Conservation (phyloP, 768 basidiomycete species). For the Russula foetens region DNA sequence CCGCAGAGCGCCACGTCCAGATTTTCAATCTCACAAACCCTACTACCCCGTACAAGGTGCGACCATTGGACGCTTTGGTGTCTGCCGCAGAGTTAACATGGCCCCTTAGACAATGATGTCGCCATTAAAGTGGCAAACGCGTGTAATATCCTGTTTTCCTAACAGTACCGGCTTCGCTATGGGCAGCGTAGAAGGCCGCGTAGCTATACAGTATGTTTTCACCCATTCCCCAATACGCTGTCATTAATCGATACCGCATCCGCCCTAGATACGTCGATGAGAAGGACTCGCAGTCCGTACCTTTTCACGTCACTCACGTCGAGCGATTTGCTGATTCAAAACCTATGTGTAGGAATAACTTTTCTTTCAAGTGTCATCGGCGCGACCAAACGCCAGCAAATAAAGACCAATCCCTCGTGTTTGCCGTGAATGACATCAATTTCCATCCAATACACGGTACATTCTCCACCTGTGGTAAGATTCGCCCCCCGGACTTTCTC, state of each 20-base stretch:
- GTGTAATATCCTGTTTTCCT: slow-evolving; percentile 78
- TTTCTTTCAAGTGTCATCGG: slow-evolving; percentile 50
- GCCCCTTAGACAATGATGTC: slow-evolving; percentile 60
- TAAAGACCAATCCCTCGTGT: slow-evolving; percentile 41
- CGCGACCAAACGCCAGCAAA: slow-evolving; percentile 28
- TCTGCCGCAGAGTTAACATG: neutral
- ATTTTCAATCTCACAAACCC: slow-evolving; percentile 86
- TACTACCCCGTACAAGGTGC: slow-evolving; percentile 66
- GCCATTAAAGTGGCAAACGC: slow-evolving; percentile 90
- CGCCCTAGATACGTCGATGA: slow-evolving; percentile 71
- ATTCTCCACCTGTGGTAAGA: slow-evolving; percentile 35
- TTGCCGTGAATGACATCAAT: slow-evolving; percentile 47
- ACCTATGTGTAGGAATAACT: slow-evolving; percentile 34
- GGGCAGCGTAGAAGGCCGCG: slow-evolving; percentile 84
- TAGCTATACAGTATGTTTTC: slow-evolving; percentile 86
- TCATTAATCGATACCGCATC: neutral
- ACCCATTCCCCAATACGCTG: neutral
- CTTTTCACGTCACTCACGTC: neutral
- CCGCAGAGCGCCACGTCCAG: slow-evolving; percentile 86
- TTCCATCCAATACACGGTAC: slow-evolving; percentile 50
- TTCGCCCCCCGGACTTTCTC: too few relatives aligned
- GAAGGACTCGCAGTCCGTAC: slow-evolving; percentile 56
- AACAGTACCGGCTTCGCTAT: slow-evolving; percentile 73
- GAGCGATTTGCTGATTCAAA: neutral
- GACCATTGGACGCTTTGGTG: neutral